Base-by-base conservation (phyloP, 73 alveolate species). In the Uronychia setigera region DNA sequence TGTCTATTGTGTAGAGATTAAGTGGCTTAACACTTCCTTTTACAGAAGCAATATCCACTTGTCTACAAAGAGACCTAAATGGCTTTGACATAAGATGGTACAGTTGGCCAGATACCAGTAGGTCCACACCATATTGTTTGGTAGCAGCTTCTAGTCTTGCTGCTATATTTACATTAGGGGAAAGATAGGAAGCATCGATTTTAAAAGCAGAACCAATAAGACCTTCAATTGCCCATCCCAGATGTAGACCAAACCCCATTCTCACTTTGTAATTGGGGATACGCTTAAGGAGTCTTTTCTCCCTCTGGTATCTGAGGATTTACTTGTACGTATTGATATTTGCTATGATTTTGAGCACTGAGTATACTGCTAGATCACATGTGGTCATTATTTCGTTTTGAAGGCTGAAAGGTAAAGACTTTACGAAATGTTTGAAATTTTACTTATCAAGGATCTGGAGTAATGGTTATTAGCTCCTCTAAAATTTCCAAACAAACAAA, bases 171-270 rank as follows among this genome's bases (percentile, higher is more conserved):
- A 95, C 99, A 92, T 95, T 94, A 0, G 98, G 97, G 26, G 97
- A 90, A 59, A 94, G 82, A 87, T 95, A 95, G 26, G 99, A 93
- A 81, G 98, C 95, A 86, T 95, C 99, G 27, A 93, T 84, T 92
- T 95, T 95, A 86, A 85, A 95, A 80, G 84, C 85, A 5, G 96
- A 88, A 0, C 99, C 99, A 29, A 95, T 92, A 59, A 93, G 92
- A 34, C 98, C 99, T 82, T 96, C 99, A 34, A 96, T 96, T 26
- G 98, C 99, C 99, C 99, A 96, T 1, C 99, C 99, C 29, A 91
- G 87, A 76, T 96, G 99, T 26, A 96, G 85, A 5, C 99, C 99
- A 77, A 96, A 96, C 29, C 99, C 99, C 87, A 96, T 88, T 33
- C 91, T 93, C 14, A 96, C 93, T 79, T 93, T 80, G 77, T 60